Percentiles rank a stretch among this genome's conserved stretches.
phyloP scores from a whole-genome alignment of 177 flowering plant genomes.

The Vitis hybrid region DNA sequence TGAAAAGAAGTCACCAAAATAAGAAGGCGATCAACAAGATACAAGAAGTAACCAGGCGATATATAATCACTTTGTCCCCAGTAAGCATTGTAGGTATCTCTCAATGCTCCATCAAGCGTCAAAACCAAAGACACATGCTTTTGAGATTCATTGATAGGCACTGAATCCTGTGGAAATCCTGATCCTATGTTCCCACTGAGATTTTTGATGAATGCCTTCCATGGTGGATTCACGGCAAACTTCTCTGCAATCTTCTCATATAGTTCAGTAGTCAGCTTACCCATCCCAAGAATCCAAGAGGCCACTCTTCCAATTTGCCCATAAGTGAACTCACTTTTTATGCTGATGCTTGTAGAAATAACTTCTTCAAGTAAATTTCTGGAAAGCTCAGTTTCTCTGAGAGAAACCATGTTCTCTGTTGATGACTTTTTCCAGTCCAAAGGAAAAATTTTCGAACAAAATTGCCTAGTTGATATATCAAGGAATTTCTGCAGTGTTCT shows the following conservation, averaged over 20 bases:
- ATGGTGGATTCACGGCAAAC: conserved; percentile 20
- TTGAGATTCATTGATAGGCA: background rate
- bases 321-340: conserved; percentile 28
- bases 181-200: conserved; percentile 13
- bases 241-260: conserved; percentile 19
- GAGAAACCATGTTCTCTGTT: conserved; percentile 27
- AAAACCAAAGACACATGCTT: conserved; percentile 10
- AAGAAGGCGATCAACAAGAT: conserved; percentile 60
- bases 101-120: conserved; percentile 33
- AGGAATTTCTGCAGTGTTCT: conserved; percentile 23
- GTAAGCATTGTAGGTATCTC: conserved; percentile 36
- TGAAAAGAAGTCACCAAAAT: conserved; percentile 34
- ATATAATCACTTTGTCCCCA: conserved; percentile 46
- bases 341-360: conserved; percentile 13
- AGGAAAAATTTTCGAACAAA: conserved; percentile 37
- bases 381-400: conserved; percentile 38
- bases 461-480: conserved; percentile 11
- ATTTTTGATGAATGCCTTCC: conserved; percentile 41
- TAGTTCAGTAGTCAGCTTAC: conserved; percentile 26
- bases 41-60: conserved; percentile 58
- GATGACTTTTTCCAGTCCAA: conserved; percentile 34
- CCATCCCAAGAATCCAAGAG: conserved; percentile 41
- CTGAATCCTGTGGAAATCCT: background rate
- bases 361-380: conserved; percentile 35
- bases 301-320: conserved; percentile 50